These are phyloP conservation scores for Pleurotus sapidus DNA, from an alignment of 768 basidiomycete species.

Conservation along the genomic window DNA sequence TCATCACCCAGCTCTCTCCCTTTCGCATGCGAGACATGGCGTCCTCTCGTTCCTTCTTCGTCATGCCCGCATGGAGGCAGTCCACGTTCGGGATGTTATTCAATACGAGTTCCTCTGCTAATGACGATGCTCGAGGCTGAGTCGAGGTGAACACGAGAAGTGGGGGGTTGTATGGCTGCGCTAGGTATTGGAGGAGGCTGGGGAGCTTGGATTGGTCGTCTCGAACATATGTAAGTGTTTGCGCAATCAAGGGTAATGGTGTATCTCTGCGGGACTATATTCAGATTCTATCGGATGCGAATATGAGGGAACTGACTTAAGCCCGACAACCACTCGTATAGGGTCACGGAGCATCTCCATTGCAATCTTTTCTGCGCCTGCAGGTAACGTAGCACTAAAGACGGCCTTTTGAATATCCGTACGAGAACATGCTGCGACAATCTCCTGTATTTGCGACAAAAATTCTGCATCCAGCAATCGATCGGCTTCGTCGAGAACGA, in stretches of 20 bases:
- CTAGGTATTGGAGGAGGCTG: slow-evolving; percentile 76
- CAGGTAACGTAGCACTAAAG: slow-evolving; percentile 93
- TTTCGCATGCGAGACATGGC: slow-evolving; percentile 80
- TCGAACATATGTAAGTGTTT: slow-evolving; percentile 88
- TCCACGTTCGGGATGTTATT: slow-evolving; percentile 81
- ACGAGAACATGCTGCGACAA: slow-evolving; percentile 74
- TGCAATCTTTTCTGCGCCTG: slow-evolving; percentile 82
- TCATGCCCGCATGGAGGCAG: slow-evolving; percentile 89
- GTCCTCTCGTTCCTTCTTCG: slow-evolving; percentile 83
- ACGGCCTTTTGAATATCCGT: slow-evolving; percentile 77
- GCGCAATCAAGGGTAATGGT: slow-evolving; percentile 86
- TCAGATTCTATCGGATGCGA: slow-evolving; percentile 1
- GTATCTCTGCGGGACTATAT: slow-evolving; percentile 64
- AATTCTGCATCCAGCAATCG: slow-evolving; percentile 90
- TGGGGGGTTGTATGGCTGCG: slow-evolving; percentile 85
- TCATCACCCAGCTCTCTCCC: slow-evolving; percentile 92
- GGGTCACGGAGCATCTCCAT: slow-evolving; percentile 83
- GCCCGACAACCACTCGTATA: slow-evolving; percentile 91
- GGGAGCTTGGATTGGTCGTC: slow-evolving; percentile 94
- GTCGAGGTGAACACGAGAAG: slow-evolving; percentile 89
- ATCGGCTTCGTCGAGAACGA: slow-evolving; percentile 90
- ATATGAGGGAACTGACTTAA: slow-evolving; percentile 64
- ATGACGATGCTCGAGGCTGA: slow-evolving; percentile 79
- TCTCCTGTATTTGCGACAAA: slow-evolving; percentile 83
- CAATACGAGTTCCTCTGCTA: slow-evolving; percentile 78